Evolutionary conservation across 2,329 filamentous ascomycete genomes (phyloP).

Genomic region (Coleophoma cylindrospora): DNA sequence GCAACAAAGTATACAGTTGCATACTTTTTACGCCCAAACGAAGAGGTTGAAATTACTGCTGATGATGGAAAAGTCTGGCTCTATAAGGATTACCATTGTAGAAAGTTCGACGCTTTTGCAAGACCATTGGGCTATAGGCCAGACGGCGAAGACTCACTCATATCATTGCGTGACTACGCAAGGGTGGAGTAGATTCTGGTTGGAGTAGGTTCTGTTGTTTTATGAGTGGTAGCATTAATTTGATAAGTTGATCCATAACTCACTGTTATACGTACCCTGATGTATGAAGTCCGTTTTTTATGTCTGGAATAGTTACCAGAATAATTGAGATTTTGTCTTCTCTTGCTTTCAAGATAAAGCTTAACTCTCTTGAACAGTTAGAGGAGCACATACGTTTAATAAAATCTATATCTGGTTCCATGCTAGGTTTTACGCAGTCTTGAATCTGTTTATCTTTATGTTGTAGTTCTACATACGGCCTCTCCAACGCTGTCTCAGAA

Average conservation of each 20-base stretch:
- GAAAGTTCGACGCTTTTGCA: constrained; percentile 2
- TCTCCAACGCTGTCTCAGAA: background rate
- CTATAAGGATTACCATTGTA: constrained; percentile 1
- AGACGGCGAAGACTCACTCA: background rate
- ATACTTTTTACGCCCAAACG: background rate
- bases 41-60: background rate
- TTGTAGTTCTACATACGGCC: background rate
- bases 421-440: background rate
- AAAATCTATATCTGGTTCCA: background rate
- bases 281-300: background rate
- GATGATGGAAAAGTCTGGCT: constrained; percentile 1
- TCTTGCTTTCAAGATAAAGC: background rate
- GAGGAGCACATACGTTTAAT: background rate
- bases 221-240: background rate
- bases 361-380: background rate
- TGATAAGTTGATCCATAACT: background rate
- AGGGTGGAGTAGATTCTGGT: background rate
- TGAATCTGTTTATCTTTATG: background rate
- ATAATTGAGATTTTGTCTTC: background rate
- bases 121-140: constrained; percentile 1
- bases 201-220: background rate
- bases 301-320: background rate
- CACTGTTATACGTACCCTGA: background rate
- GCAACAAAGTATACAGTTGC: constrained; percentile 1
- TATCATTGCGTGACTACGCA: background rate